These are phyloP conservation scores for Monoraphidium neglectum DNA, from an alignment of 139 green algal genomes.

Conservation along the genomic window DNA sequence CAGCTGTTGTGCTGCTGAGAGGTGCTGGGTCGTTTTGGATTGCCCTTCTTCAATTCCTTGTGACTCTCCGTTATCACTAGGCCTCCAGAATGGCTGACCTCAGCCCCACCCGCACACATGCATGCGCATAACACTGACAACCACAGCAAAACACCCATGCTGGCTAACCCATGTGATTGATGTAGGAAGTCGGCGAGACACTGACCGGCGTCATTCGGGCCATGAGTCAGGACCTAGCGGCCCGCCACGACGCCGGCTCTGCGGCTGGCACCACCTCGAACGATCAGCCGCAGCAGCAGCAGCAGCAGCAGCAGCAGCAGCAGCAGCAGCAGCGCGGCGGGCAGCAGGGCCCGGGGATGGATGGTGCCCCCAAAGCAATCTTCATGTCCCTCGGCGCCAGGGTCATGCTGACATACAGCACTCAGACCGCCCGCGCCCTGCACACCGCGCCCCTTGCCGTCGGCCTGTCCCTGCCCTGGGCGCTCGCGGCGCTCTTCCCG, in stretches of 20 bases:
- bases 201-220: neutral
- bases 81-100: neutral
- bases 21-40: neutral
- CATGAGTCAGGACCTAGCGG: constrained; percentile 1
- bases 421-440: neutral
- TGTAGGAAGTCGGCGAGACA: constrained; percentile 19
- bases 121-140: neutral
- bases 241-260: neutral
- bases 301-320: neutral
- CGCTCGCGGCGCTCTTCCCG: neutral
- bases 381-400: constrained; percentile 1
- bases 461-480: neutral
- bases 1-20: neutral
- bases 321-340: neutral
- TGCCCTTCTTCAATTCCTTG: too few relatives aligned
- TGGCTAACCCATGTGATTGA: neutral
- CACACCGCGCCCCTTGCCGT: constrained; percentile 16
- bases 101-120: neutral
- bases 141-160: neutral
- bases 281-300: neutral
- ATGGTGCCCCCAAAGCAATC: neutral
- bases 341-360: neutral
- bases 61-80: neutral
- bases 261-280: too few relatives aligned
- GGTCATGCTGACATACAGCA: constrained; percentile 21